phyloP scores from a whole-genome alignment of 352 stramenopile genomes.

The Pythium periplocum region DNA sequence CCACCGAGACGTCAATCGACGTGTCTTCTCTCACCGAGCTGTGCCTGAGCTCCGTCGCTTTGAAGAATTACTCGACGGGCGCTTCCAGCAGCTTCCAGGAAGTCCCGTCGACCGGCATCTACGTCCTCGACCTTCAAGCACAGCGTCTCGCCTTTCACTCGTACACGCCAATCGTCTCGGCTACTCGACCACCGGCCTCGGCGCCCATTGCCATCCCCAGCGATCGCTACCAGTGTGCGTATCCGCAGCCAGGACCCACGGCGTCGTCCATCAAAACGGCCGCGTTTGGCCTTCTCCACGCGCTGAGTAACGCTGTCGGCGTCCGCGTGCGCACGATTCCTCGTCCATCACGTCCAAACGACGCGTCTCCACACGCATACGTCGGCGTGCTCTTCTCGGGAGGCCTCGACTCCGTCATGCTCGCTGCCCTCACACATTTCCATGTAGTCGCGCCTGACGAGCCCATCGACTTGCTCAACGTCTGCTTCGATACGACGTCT shows the following conservation, averaged over 20 bases:
- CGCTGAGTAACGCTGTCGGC: constrained; percentile 77
- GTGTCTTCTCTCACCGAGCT: constrained; percentile 17
- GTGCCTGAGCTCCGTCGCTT: constrained; percentile 43
- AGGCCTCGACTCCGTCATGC: constrained; percentile 94
- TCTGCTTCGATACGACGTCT: constrained; percentile 88
- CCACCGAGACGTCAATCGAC: neutral
- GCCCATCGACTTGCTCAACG: constrained; percentile 92
- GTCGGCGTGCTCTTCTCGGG: constrained; percentile 95
- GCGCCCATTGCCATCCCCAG: neutral
- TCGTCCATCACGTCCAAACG: neutral
- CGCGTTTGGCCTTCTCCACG: constrained; percentile 39
- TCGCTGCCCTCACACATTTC: constrained; percentile 88
- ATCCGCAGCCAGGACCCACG: constrained; percentile 7
- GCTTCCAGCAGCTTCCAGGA: constrained; percentile 37
- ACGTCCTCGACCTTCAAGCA: constrained; percentile 45
- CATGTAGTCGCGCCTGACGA: constrained; percentile 44
- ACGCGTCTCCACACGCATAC: constrained; percentile 3
- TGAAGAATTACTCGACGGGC: constrained; percentile 8
- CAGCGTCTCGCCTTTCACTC: constrained; percentile 31
- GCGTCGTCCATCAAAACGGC: constrained; percentile 16
- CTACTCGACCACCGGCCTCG: neutral
- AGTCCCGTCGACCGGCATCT: constrained; percentile 72
- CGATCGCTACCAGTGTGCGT: constrained; percentile 28
- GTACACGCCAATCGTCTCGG: constrained; percentile 19
- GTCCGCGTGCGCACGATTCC: constrained; percentile 74